Evolutionary conservation across 2,329 filamentous ascomycete genomes (phyloP), one percentile per base, ranked within the genome.

Genomic region (Penicillium sp.): DNA sequence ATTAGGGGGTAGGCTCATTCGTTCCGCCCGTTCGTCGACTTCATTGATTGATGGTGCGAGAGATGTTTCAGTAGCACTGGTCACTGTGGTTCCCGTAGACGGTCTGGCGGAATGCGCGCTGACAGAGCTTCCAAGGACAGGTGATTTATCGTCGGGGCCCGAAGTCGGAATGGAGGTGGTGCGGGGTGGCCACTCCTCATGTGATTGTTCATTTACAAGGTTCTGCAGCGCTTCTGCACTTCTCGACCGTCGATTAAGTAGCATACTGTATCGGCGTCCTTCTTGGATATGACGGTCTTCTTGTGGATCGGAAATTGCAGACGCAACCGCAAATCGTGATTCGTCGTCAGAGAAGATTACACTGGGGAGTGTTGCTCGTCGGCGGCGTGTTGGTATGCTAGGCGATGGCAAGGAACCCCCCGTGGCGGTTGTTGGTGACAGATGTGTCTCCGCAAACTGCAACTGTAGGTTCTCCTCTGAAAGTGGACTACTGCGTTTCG

Each of bases 291-390:
- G 35, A 29, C 59, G 57, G 5, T 67, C 63, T n/a, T 67, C 64
- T 24, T 66, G 62, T 11, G 63, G 62, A 24, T 65, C 64, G 3
- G 69, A 65, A 24, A 67, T 50, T 3, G 69, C 55, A 14, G 63
- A 66, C 3, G 68, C 64, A 3, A 70, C 62, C n/a, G 62, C 66
- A 52, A 64, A 68, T 26, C 70, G 69, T 6, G 69, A 70, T 48
- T 75, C 75, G 9, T 76, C 71, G 14, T 78, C 73, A 6, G 74
- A 76, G 35, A 79, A 70, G 11, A 79, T 68, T 39, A 79, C 61
- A 56, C 77, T 79, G 1, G 78, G 77, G 16, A 79, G 66, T 1
- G 77, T 79, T 8, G 76, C 77, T 45, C 78, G 72, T 58, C 78
- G 69, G 39, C 68, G 69, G 11, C 66, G 63, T 5, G 31, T 14